These are phyloP conservation scores for Paramecium caudatum DNA, from an alignment of 73 alveolate genomes.

Conservation along the genomic window DNA sequence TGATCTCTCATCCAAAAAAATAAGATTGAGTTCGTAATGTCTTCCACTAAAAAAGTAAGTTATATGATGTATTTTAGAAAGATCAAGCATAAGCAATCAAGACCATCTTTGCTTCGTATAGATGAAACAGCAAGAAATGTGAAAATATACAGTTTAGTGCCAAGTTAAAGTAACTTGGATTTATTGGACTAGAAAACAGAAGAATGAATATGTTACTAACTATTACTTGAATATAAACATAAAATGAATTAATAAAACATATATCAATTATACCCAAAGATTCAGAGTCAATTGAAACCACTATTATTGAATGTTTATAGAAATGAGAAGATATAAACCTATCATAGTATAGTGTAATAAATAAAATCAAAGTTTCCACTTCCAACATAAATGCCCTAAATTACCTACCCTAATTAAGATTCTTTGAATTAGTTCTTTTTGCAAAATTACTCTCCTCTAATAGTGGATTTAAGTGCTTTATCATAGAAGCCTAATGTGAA, in stretches of 20 bases:
- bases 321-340: slow-evolving; percentile 10
- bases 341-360: slow-evolving; percentile 30
- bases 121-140: slow-evolving; percentile 34
- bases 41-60: slow-evolving; percentile 26
- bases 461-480: background rate
- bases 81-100: background rate
- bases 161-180: slow-evolving; percentile 21
- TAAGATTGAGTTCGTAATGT: slow-evolving; percentile 41
- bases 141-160: background rate
- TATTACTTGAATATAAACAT: background rate
- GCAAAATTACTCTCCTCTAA: background rate
- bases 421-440: background rate
- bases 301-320: background rate
- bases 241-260: slow-evolving; percentile 51
- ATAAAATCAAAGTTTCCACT: slow-evolving; percentile 31
- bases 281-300: background rate
- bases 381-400: slow-evolving; percentile 20
- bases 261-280: background rate
- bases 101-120: slow-evolving; percentile 1
- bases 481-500: slow-evolving; percentile 22
- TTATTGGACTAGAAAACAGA: no score
- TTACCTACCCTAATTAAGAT: background rate
- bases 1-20: background rate
- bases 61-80: slow-evolving; percentile 11
- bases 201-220: background rate